These are phyloP conservation scores for Strigomonas culicis DNA, from an alignment of 208 protist genomes.

Conservation along the genomic window DNA sequence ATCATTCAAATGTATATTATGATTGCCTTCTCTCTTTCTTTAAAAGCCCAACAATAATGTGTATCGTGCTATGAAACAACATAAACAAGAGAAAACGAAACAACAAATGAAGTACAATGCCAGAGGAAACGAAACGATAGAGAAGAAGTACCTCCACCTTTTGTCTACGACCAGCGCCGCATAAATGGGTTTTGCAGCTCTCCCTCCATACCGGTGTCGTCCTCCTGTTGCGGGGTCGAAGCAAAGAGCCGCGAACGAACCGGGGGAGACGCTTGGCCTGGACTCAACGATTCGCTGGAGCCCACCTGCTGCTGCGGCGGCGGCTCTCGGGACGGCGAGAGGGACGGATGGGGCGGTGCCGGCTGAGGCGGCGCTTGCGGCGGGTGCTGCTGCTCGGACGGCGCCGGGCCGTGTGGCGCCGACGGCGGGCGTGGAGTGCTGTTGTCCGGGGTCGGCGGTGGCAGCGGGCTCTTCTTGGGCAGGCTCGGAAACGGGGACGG, in stretches of 20 bases:
- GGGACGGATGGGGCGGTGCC: background rate
- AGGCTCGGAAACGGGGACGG: background rate
- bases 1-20: too few relatives aligned
- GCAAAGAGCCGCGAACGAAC: background rate
- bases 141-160: too few relatives aligned
- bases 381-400: background rate
- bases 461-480: background rate
- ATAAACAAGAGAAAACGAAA: too few relatives aligned
- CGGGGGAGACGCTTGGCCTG: too few relatives aligned
- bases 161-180: conserved; percentile 42
- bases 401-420: background rate
- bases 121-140: too few relatives aligned
- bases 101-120: too few relatives aligned
- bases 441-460: background rate
- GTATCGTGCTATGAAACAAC: too few relatives aligned
- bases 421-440: background rate
- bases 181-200: conserved; percentile 76
- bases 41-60: too few relatives aligned
- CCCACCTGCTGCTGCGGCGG: background rate
- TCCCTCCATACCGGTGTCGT: conserved; percentile 22
- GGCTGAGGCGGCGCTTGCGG: conserved; percentile 3
- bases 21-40: too few relatives aligned
- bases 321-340: background rate
- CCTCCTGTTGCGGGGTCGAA: background rate
- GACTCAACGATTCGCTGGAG: background rate